A percentile compares a stretch with the other conserved stretches of the same genome.
These are phyloP conservation scores for Hevea brasiliensis DNA, from an alignment of 345 rosid species.

Conservation along the genomic window DNA sequence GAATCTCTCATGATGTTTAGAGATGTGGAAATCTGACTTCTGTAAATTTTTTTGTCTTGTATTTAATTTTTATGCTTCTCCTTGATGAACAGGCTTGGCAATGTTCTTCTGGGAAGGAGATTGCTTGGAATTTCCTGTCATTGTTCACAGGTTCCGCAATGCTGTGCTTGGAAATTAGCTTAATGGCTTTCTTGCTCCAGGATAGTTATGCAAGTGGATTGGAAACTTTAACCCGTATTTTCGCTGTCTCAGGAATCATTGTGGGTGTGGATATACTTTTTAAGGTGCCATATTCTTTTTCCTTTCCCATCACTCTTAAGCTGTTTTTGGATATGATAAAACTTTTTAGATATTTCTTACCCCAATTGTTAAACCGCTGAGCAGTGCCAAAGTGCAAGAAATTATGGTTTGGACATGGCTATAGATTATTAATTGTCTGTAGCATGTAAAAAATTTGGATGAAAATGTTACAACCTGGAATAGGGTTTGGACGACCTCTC, in stretches of 20 bases:
- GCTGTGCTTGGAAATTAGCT: constrained; percentile 41
- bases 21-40: neutral
- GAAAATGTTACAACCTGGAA: neutral
- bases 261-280: constrained; percentile 39
- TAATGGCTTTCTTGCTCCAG: constrained; percentile 40
- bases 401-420: neutral
- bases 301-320: neutral
- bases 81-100: constrained; percentile 39
- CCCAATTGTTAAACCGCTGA: neutral
- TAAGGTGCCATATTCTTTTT: constrained; percentile 30
- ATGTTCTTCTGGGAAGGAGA: constrained; percentile 37
- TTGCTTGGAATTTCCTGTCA: constrained; percentile 45
- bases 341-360: neutral
- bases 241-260: constrained; percentile 40
- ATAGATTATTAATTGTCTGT: neutral
- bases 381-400: neutral
- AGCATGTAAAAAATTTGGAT: neutral
- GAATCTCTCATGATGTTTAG: neutral
- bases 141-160: constrained; percentile 37
- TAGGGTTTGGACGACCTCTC: neutral
- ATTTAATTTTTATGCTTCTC: neutral
- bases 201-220: constrained; percentile 44
- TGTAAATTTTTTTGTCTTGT: no score
- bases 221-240: constrained; percentile 38
- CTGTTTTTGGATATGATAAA: no score